phyloP scores from a whole-genome alignment of 202 grass and related monocot genomes.

The Sporobolus alterniflorus region DNA sequence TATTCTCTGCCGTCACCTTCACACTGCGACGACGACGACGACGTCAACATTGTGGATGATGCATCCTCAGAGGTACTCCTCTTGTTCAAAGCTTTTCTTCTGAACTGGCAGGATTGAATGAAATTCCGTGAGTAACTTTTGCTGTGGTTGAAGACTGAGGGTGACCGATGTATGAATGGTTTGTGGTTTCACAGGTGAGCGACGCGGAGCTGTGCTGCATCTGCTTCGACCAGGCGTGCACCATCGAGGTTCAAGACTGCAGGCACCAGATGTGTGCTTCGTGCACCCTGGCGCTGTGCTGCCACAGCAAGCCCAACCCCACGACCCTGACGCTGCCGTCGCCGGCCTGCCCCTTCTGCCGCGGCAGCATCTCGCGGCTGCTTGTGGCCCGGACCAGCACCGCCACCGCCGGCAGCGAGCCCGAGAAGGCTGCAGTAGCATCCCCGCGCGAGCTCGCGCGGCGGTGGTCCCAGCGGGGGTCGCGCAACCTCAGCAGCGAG shows the following conservation, averaged over 20 bases:
- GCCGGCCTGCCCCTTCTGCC: conserved; percentile 90
- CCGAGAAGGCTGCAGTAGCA: conserved; percentile 36
- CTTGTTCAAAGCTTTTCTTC: not conserved
- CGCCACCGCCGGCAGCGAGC: not conserved
- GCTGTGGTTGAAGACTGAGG: not conserved
- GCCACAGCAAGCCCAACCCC: conserved; percentile 95
- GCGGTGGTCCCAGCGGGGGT: conserved; percentile 47
- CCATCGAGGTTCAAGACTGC: conserved; percentile 85
- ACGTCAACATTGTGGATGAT: conserved; percentile 37
- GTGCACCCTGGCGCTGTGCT: conserved; percentile 85
- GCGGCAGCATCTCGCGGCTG: conserved; percentile 72
- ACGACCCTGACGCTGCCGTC: conserved; percentile 54
- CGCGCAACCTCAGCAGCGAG: conserved; percentile 72
- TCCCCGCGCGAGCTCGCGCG: conserved; percentile 51
- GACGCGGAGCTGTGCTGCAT: conserved; percentile 88
- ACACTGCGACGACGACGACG: conserved; percentile 31
- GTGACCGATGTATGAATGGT: not conserved
- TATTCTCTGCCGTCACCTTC: conserved; percentile 54
- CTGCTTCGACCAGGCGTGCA: conserved; percentile 89
- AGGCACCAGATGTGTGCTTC: conserved; percentile 95
- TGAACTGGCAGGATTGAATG: not conserved
- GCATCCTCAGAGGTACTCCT: conserved; percentile 65
- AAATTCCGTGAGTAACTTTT: not conserved
- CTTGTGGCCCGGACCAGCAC: conserved; percentile 51
- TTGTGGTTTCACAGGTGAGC: conserved; percentile 39